Percentiles rank a stretch among this genome's conserved stretches.
These are phyloP conservation scores for Schizopora paradoxa DNA, from an alignment of 1,284 basidiomycete species.

Conservation along the genomic window DNA sequence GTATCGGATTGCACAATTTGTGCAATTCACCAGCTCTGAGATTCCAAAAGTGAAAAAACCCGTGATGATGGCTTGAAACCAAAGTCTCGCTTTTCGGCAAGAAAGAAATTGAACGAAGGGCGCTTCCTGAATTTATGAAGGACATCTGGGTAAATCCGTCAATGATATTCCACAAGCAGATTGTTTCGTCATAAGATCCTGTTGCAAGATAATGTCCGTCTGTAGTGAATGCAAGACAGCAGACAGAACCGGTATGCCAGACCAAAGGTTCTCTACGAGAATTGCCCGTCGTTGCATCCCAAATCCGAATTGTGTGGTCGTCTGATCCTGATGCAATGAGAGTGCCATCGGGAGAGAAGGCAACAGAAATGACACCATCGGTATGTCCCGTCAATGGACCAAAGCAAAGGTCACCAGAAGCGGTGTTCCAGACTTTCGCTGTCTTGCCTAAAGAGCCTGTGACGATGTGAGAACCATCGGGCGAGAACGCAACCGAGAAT, in stretches of 20 bases:
- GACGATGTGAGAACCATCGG: slow-evolving; percentile 19
- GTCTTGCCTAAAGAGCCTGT: slow-evolving; percentile 22
- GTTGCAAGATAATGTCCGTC: slow-evolving; percentile 12
- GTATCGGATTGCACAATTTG: background rate
- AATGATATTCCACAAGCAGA: slow-evolving; percentile 10
- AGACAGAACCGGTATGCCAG: too few species aligned
- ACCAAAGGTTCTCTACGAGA: too few species aligned
- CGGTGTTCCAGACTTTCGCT: slow-evolving; percentile 23
- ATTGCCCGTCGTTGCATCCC: background rate
- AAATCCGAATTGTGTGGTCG: slow-evolving; percentile 8
- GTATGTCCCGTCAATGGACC: slow-evolving; percentile 3
- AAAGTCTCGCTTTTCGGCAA: background rate
- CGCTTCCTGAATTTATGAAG: background rate
- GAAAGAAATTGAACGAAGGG: background rate
- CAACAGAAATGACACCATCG: background rate
- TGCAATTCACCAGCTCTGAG: background rate
- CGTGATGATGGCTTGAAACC: background rate
- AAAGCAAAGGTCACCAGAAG: slow-evolving; percentile 9
- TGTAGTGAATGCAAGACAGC: slow-evolving; percentile 10
- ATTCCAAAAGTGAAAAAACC: background rate
- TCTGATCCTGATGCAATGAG: slow-evolving; percentile 5
- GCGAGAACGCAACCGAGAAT: slow-evolving; percentile 21
- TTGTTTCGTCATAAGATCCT: slow-evolving; percentile 5
- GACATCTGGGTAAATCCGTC: background rate
- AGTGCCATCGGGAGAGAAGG: background rate